Evolutionary conservation across 2,329 filamentous ascomycete species (phyloP), one percentile per base, ranked within the genome.

Genomic region (Alternaria tenuissima): DNA sequence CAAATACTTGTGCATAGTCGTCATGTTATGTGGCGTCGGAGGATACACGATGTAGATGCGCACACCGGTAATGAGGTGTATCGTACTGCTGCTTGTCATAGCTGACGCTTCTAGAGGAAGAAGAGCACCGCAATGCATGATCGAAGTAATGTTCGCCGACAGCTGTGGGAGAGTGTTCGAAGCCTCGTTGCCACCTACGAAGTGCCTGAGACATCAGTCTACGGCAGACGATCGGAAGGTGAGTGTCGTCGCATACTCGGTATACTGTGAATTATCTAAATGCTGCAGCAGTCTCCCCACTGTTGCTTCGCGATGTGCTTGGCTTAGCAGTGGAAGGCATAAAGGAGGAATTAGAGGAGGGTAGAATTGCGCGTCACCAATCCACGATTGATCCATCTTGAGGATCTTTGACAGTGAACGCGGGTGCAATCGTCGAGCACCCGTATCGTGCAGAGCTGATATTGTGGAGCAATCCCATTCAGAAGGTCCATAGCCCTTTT

Each of bases 111-210:
- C 42, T 3, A 58, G 11, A 8, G 49, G 18, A 20, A 58, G n/a
- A n/a, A 54, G 43, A 4, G 49, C 49, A 14, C 49, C 56, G 28
- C 41, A 58, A 11, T 41, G 49, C 56, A 54, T 58, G 34, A 58
- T 47, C 30, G 49, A 54, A 28, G 18, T 42, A 12, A 9, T 51
- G 12, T 16, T 18, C 3, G 0, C 16, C 28, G 44, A 20, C 18
- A 18, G 9, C 6, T 39, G 9, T 14, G 26, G 12, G 18, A 42
- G 20, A 16, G 44, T 26, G n/a, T 16, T 51, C 14, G 38, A 20
- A 9, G 20, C 7, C 18, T 32, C 39, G 5, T 22, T 42, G 6
- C 28, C 2, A 16, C n/a, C 22, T 41, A 18, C 9, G 14, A 41
- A 34, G 7, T 26, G 26, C 7, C 32, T 49, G 26, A 56, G 18